Percentiles rank a stretch among this genome's conserved stretches.
Conservation (phyloP, 176 grass and related monocot genomes). For the Coix lacrymajobi region DNA sequence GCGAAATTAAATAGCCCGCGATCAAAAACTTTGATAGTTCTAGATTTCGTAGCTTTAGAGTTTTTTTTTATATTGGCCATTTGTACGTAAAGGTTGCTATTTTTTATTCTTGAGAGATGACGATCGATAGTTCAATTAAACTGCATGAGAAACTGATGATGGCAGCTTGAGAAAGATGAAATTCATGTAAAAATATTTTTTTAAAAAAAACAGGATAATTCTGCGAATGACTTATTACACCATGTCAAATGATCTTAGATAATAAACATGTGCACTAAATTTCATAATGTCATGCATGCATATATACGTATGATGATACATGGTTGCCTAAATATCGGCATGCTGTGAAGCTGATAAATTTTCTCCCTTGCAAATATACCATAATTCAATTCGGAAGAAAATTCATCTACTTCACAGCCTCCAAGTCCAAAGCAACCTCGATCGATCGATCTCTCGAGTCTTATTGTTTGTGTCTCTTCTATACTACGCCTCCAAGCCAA, state of each 20-base stretch:
- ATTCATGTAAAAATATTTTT: background rate
- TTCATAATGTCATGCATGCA: constrained; percentile 21
- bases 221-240: background rate
- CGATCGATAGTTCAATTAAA: background rate
- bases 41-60: background rate
- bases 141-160: background rate
- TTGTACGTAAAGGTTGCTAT: background rate
- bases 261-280: background rate
- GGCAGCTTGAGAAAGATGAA: background rate
- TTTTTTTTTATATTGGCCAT: background rate
- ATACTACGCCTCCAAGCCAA: background rate
- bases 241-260: background rate
- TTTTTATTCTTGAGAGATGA: background rate
- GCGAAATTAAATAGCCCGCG: no score
- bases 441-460: background rate
- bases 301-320: background rate
- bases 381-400: constrained; percentile 48
- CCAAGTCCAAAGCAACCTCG: constrained; percentile 1
- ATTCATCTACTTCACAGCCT: constrained; percentile 89
- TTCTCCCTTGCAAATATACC: constrained; percentile 48
- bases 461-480: background rate
- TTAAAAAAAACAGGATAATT: background rate
- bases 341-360: constrained; percentile 87
- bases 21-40: no score
- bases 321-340: constrained; percentile 23